Percentiles rank a stretch among this genome's conserved stretches.
Evolutionary conservation across 331 rosid genomes (phyloP).

Genomic region (Quercus lobata): DNA sequence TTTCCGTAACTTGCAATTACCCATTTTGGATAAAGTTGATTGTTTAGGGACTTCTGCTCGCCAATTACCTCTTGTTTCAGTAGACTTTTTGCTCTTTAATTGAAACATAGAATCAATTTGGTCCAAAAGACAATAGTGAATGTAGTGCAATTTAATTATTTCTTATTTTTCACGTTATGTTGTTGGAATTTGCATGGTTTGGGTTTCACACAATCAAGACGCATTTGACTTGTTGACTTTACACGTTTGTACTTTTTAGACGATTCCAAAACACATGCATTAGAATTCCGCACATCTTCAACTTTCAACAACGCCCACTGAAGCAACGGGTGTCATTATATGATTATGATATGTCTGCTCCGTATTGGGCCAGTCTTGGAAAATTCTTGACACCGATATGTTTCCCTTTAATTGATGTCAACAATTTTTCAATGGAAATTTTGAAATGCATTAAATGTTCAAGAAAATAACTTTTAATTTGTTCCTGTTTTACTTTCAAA

Average conservation of each 20-base stretch:
- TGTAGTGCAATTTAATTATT: too few species aligned
- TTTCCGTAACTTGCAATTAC: too few species aligned
- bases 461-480: neutral
- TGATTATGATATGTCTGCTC: neutral
- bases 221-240: neutral
- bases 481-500: neutral
- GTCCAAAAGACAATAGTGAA: neutral
- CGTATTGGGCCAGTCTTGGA: neutral
- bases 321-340: neutral
- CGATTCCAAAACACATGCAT: neutral
- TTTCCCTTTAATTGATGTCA: neutral
- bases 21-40: too few species aligned
- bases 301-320: constrained; percentile 3
- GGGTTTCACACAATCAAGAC: constrained; percentile 4
- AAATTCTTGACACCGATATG: neutral
- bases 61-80: too few species aligned
- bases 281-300: constrained; percentile 1
- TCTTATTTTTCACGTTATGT: constrained; percentile 27
- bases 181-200: constrained; percentile 36
- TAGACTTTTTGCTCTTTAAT: neutral
- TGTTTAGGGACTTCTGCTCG: too few species aligned
- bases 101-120: neutral
- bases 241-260: neutral
- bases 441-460: neutral
- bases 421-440: neutral